These are phyloP conservation scores for Monilinia laxa DNA, from an alignment of 2,329 filamentous ascomycete species.

Conservation along the genomic window DNA sequence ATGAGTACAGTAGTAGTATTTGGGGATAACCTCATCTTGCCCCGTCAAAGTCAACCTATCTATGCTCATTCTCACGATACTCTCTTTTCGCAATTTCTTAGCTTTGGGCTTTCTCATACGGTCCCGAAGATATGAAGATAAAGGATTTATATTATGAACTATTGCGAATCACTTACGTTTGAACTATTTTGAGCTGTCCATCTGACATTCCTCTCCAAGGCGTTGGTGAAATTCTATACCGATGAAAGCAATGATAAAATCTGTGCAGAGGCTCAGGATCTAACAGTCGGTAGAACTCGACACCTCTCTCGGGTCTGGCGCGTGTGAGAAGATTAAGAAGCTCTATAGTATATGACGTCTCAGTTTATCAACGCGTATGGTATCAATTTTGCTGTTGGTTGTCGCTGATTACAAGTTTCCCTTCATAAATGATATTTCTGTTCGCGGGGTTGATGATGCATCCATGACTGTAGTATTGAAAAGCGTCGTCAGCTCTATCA, in stretches of 20 bases:
- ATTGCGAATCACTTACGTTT: background rate
- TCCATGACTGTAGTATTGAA: background rate
- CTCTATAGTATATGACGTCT: background rate
- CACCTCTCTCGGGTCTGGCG: too few relatives aligned
- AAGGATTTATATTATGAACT: background rate
- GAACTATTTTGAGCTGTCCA: background rate
- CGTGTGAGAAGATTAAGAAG: background rate
- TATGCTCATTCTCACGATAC: background rate
- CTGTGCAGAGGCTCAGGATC: background rate
- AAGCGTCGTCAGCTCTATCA: conserved; percentile 13
- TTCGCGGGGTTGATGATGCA: background rate
- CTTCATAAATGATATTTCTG: background rate
- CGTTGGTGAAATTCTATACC: background rate
- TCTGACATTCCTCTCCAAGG: background rate
- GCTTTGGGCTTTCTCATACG: background rate
- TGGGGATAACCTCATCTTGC: background rate
- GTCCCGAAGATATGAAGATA: background rate
- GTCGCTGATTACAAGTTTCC: background rate
- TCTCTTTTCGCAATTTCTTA: background rate
- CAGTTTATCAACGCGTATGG: background rate
- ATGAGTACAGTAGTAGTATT: background rate
- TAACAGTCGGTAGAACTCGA: too few relatives aligned
- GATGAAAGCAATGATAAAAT: background rate
- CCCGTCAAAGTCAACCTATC: background rate
- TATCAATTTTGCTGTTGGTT: background rate